These are phyloP conservation scores for Aspergillus quadrilineatus DNA, from an alignment of 2,329 filamentous ascomycete species.

Conservation along the genomic window DNA sequence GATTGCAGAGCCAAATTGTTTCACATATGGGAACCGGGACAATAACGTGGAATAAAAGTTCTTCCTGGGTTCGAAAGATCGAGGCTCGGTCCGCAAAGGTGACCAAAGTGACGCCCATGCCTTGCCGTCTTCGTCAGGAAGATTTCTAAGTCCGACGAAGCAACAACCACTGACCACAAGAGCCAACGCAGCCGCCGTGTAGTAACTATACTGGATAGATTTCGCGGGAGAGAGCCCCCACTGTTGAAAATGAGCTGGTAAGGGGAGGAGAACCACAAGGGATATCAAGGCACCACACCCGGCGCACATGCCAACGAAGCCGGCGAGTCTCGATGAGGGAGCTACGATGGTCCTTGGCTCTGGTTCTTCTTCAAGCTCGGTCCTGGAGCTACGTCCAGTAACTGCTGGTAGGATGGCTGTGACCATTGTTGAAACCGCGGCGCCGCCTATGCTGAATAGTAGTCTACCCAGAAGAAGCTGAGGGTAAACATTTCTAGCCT, in stretches of 20 bases:
- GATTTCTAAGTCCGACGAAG: conserved; percentile 69
- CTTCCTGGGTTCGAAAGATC: background rate
- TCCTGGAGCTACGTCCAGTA: conserved; percentile 43
- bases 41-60: conserved; percentile 4
- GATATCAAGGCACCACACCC: conserved; percentile 88
- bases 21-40: conserved; percentile 37
- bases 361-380: conserved; percentile 3
- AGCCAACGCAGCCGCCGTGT: conserved; percentile 74
- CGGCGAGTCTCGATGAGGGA: conserved; percentile 68
- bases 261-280: conserved; percentile 75
- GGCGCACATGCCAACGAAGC: conserved; percentile 87
- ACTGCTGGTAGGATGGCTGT: conserved; percentile 84
- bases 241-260: conserved; percentile 76
- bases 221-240: conserved; percentile 69
- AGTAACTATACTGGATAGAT: conserved; percentile 82
- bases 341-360: conserved; percentile 23
- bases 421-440: conserved; percentile 97
- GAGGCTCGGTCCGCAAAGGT: background rate
- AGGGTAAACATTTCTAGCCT: conserved; percentile 83
- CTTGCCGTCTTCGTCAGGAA: conserved; percentile 75
- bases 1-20: conserved; percentile 63
- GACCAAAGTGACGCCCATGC: conserved; percentile 59
- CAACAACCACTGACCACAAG: conserved; percentile 72
- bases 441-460: conserved; percentile 85
- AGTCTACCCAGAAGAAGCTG: conserved; percentile 80